These are phyloP conservation scores for Phytophthora meadii DNA, from an alignment of 352 stramenopile species.

Conservation along the genomic window DNA sequence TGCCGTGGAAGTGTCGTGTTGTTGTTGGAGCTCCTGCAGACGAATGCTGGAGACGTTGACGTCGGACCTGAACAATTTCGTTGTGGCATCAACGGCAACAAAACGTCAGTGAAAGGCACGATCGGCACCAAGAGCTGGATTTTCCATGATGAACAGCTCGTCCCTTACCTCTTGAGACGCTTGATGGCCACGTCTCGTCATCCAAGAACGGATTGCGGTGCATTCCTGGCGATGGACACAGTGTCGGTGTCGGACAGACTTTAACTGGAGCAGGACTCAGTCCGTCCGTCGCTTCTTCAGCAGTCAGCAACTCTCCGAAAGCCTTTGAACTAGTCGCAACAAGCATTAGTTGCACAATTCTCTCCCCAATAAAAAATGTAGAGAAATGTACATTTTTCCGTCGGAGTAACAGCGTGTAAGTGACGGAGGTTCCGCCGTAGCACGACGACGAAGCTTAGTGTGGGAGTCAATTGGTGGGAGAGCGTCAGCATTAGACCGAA, in stretches of 20 bases:
- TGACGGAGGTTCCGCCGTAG: slow-evolving; percentile 32
- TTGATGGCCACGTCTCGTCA: slow-evolving; percentile 27
- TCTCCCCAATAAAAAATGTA: neutral
- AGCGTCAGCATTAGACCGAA: slow-evolving; percentile 32
- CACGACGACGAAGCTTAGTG: slow-evolving; percentile 58
- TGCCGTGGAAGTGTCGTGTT: slow-evolving; percentile 21
- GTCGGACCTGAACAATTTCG: slow-evolving; percentile 31
- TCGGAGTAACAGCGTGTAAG: slow-evolving; percentile 75
- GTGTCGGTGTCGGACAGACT: slow-evolving; percentile 31
- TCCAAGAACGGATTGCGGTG: slow-evolving; percentile 37
- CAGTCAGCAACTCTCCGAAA: slow-evolving; percentile 43
- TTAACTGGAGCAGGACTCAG: slow-evolving; percentile 15
- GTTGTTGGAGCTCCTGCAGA: slow-evolving; percentile 35
- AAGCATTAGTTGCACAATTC: slow-evolving; percentile 14
- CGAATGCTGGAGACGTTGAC: slow-evolving; percentile 29
- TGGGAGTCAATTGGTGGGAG: slow-evolving; percentile 51
- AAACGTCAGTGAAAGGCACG: slow-evolving; percentile 24
- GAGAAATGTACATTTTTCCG: slow-evolving; percentile 68
- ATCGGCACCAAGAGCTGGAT: slow-evolving; percentile 18
- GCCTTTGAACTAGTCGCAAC: slow-evolving; percentile 36
- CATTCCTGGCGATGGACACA: slow-evolving; percentile 30
- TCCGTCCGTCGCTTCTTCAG: slow-evolving; percentile 27
- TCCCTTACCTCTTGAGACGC: slow-evolving; percentile 33
- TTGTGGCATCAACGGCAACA: slow-evolving; percentile 22
- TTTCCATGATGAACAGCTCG: slow-evolving; percentile 21